Base-by-base conservation (phyloP, 148 eudicot species). In the Arbutus unedo region DNA sequence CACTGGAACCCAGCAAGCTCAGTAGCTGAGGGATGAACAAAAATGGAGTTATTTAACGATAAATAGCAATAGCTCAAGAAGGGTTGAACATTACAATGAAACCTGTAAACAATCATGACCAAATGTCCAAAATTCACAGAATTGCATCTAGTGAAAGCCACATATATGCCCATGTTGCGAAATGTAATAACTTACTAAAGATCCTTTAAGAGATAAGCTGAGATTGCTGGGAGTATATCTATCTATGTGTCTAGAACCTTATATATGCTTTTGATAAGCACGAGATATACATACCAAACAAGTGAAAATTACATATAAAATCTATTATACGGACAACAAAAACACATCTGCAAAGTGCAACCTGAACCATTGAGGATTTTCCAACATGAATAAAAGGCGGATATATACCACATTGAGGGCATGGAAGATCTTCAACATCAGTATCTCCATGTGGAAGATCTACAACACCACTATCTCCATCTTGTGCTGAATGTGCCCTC, bases 341-440 rank as follows among this genome's bases (percentile, higher is more conserved):
- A 38, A 70, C 48, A 70, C 81, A 19, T 19, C 11, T 18, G 51
- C 43, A 68, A 54, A 2, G 50, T 51, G 76, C 48, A 16, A 64
- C 56, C 23, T 50, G 71, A 64, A 11, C 23, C 1, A 25, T 14
- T 7, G 21, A 60, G 43, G 55, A 79, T 62, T 21, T 47, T 19
- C 51, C 5, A 4, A 25, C 38, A 25, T 41, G 81, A 50, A n/a
- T 2, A 50, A 25, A 19, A 25, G 73, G 45, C 70, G 78, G 13
- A 13, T 31, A n/a, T 54, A 78, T 95, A 96, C 98, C 98, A 84
- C 99, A 96, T 74, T 96, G 99, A 78, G 89, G 93, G 85, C 98
- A 96, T 68, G 92, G 81, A 74, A 82, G 89, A 76, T 89, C 93
- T 60, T 64, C 68, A 7, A 72, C 87, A 59, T 74, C 81, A 75